Conservation (phyloP, 1,284 basidiomycete species). For the Ceratobasidium sp. region DNA sequence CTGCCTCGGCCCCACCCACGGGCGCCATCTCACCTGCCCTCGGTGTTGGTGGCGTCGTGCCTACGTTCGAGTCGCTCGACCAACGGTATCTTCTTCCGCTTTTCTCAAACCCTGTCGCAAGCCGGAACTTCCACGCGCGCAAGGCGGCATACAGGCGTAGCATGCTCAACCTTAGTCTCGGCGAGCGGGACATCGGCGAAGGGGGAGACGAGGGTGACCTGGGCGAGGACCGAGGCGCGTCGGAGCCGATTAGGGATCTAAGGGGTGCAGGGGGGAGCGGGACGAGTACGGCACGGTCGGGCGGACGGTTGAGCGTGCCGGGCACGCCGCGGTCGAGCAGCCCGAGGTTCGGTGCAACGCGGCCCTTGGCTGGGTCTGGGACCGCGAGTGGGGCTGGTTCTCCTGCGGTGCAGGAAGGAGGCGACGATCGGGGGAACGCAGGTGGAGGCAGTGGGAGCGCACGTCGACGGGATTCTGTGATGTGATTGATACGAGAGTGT, state of each 20-base stretch:
- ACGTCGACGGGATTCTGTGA: conserved; percentile 2
- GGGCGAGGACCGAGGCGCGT: not conserved
- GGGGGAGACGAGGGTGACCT: conserved; percentile 19
- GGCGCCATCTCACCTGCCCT: conserved; percentile 48
- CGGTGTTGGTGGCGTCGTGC: conserved; percentile 57
- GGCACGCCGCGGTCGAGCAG: conserved; percentile 11
- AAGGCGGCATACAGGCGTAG: conserved; percentile 57
- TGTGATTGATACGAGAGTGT: not conserved
- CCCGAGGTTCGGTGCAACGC: conserved; percentile 24
- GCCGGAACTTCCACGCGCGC: conserved; percentile 85
- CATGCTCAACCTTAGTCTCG: conserved; percentile 27
- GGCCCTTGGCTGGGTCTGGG: not conserved
- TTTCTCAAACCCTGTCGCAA: conserved; percentile 94
- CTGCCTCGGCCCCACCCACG: conserved; percentile 45
- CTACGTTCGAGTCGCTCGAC: conserved; percentile 97
- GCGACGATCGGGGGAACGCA: conserved; percentile 16
- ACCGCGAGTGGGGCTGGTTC: no score
- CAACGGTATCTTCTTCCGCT: conserved; percentile 94
- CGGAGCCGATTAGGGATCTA: conserved; percentile 20
- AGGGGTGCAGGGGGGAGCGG: no score
- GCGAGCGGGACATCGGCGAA: conserved; percentile 6
- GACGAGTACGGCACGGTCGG: not conserved
- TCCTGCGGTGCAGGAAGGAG: conserved; percentile 7
- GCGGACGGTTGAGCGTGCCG: conserved; percentile 22
- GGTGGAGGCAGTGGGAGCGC: conserved; percentile 1